Base-by-base conservation (phyloP, 495 filamentous ascomycete genomes). In the Xylaria sp. region DNA sequence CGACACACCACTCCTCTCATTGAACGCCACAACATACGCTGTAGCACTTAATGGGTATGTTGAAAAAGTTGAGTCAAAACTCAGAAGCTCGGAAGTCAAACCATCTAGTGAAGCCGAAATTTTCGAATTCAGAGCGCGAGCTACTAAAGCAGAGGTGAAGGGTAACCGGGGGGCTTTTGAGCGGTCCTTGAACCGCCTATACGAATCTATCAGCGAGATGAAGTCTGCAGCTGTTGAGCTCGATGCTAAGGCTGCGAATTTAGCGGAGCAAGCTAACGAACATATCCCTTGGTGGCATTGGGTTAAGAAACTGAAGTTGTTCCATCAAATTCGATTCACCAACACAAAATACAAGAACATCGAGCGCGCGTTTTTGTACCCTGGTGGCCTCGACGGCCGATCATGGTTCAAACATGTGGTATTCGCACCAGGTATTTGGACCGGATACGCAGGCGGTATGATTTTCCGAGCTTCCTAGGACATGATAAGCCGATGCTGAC, bases 361-460 rank as follows among this genome's bases (percentile, higher is more conserved):
- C 64, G 96, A 99, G 77, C 89, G 92, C 4, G 80, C 93, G 79
- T 88, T 99, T 69, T 80, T 98, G 65, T 94, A 97, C 77, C 78
- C 92, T 61, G 80, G 87, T 44, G 94, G 95, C 31, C 84, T 97
- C 81, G 94, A 95, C 64, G 90, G 91, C 43, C 86, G 96, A 70
- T 87, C 91, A 46, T 97, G 97, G 86, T 99, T 95, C 81, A 97
- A 97, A 81, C 97, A 99, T 80, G 88, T 97, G 55, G 83, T 99
- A 52, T 97, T 94, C 79, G 94, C 91, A 0, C 96, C 96, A 31
- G 89, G 94, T 1, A 74, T 93, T 50, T 97, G 93, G 93, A 97
- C 93, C 0, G 94, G 94, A 8, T 97, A 97, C 80, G 83, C 93
- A 0, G 94, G 79, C 3, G 69, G 68, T 70, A 70, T 33, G 68